Evolutionary conservation across 176 grass and related monocot genomes (phyloP).

Genomic region (Melocanna baccifera): DNA sequence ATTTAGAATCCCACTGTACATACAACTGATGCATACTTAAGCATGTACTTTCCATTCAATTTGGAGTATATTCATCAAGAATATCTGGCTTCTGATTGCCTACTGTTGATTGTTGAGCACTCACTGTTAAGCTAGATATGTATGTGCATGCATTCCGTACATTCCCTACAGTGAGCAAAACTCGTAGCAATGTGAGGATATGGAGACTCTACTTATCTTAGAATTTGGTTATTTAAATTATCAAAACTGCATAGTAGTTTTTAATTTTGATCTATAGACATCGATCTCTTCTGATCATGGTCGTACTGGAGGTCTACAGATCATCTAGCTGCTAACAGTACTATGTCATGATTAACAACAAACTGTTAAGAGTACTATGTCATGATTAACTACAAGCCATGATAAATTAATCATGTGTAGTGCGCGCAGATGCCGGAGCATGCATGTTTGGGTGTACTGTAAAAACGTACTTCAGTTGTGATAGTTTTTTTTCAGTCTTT

Average conservation of each 20-base stretch:
- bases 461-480: neutral
- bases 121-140: neutral
- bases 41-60: neutral
- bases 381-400: neutral
- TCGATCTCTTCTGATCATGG: neutral
- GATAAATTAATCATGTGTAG: neutral
- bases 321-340: neutral
- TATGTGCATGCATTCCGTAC: neutral
- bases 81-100: conserved; percentile 5
- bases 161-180: neutral
- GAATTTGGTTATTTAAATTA: neutral
- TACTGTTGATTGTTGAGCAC: neutral
- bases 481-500: neutral
- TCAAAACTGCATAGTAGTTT: neutral
- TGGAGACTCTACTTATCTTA: neutral
- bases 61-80: neutral
- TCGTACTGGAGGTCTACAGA: neutral
- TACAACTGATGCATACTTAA: neutral
- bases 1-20: neutral
- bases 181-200: neutral
- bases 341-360: neutral
- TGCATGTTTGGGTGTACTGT: neutral
- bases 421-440: neutral
- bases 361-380: neutral
- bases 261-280: neutral